Evolutionary conservation across 345 rosid genomes (phyloP), one percentile per base, ranked within the genome.

Genomic region (Arabis alpina): DNA sequence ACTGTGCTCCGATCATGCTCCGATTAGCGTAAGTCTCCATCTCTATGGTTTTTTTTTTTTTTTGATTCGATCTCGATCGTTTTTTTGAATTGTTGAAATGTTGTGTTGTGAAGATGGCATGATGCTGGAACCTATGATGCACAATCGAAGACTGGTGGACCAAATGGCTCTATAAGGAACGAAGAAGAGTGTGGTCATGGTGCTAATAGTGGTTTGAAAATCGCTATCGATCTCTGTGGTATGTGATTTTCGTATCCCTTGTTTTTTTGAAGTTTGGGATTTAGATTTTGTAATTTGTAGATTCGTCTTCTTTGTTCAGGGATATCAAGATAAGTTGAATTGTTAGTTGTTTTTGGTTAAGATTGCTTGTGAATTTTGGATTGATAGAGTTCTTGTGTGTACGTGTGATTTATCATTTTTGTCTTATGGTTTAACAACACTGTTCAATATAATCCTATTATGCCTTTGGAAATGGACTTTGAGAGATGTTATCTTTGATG

Each of bases 1-100:
- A 85, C 81, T 91, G 97, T 64, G 97, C 97, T 80, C 98, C 98
- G 6, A 89, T 91, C 80, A 91, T 91, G 97, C 94, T 93, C 49
- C 91, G 98, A 70, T 80, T 91, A 66, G 98, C 98, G 96, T 93
- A 82, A 75, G 64, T 47, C 40, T 55, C 48, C 6, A 25, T 53
- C 54, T 68, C 24, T 16, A 0, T 61, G 4, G 27, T 15, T 61
- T 3, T 65, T 47, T 25, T 19, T 19, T 19, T 19, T 0, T 5
- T 37, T 12, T 27, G 69, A 15, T 41, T 24, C 10, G 45, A 32
- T 64, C 15, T 69, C 16, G 27, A 19, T 41, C 12, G 48, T 23
- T 58, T 47, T 14, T 6, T 34, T 6, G 8, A 4, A 37, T 4
- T 72, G 49, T 4, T 55, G 4, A 39, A 32, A 27, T 73, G 66